Conservation (phyloP, 2,329 filamentous ascomycete genomes). For the Paraphoma sp. region DNA sequence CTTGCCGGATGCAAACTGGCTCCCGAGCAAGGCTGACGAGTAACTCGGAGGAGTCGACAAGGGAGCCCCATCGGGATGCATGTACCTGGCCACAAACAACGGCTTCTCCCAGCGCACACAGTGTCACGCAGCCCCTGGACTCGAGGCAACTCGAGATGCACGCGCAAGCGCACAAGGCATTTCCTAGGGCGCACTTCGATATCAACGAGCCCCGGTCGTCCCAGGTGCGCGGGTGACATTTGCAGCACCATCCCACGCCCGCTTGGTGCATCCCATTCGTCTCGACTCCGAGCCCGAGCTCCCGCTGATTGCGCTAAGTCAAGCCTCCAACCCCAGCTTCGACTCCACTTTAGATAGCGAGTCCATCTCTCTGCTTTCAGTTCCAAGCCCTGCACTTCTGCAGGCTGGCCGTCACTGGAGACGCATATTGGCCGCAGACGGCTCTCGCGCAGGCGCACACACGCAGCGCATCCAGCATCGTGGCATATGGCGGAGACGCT, state of each 20-base stretch:
- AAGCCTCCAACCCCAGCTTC: conserved; percentile 21
- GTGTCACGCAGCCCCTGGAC: conserved; percentile 2
- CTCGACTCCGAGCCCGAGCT: conserved; percentile 8
- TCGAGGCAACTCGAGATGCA: conserved; percentile 5
- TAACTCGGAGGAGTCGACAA: background rate
- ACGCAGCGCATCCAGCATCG: conserved; percentile 14
- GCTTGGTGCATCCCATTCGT: conserved; percentile 1
- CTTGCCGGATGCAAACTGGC: background rate
- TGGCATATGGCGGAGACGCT: conserved; percentile 61
- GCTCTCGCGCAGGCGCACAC: conserved; percentile 20
- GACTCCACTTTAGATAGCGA: conserved; percentile 37
- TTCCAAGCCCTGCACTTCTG: background rate
- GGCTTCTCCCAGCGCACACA: conserved; percentile 3
- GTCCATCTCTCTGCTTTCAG: conserved; percentile 18
- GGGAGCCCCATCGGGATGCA: background rate
- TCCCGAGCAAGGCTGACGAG: conserved; percentile 3
- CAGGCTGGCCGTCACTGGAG: background rate
- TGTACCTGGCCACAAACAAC: conserved; percentile 1
- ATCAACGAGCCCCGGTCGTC: background rate
- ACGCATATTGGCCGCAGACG: background rate
- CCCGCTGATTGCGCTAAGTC: conserved; percentile 16
- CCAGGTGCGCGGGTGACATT: background rate
- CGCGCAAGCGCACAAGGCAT: conserved; percentile 1
- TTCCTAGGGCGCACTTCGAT: background rate
- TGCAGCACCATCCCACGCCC: conserved; percentile 14